Conservation (phyloP, 306 rosid species). For the Fragaria iinumae region DNA sequence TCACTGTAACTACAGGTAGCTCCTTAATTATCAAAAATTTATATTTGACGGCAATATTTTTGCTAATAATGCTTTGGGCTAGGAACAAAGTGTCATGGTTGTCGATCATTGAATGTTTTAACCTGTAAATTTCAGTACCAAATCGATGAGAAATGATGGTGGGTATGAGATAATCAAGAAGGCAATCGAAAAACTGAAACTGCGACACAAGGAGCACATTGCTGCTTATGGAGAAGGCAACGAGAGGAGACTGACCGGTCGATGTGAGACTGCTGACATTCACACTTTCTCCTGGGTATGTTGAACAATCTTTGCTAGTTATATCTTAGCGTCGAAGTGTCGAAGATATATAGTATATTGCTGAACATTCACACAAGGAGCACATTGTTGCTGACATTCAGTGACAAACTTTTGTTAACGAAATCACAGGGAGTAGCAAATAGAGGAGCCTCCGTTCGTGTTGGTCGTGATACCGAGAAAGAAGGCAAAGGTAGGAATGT, state of each 20-base stretch:
- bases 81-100: neutral
- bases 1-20: slow-evolving; percentile 53
- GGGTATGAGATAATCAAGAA: slow-evolving; percentile 49
- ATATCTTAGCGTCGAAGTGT: neutral
- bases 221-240: slow-evolving; percentile 56
- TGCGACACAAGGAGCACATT: slow-evolving; percentile 51
- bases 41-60: neutral
- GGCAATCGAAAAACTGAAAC: slow-evolving; percentile 45
- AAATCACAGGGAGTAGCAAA: slow-evolving; percentile 53
- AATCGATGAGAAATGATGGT: slow-evolving; percentile 46
- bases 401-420: neutral
- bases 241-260: slow-evolving; percentile 61
- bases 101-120: neutral
- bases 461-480: slow-evolving; percentile 56
- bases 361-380: too few relatives aligned
- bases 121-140: slow-evolving; percentile 34
- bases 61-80: neutral
- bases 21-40: neutral
- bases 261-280: slow-evolving; percentile 60
- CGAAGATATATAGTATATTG: neutral
- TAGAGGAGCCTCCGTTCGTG: slow-evolving; percentile 53
- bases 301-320: neutral
- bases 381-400: neutral
- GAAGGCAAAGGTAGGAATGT: slow-evolving; percentile 45
- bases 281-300: slow-evolving; percentile 51